Base-by-base conservation (phyloP, 2,329 filamentous ascomycete species). In the Colletotrichum tropicale region DNA sequence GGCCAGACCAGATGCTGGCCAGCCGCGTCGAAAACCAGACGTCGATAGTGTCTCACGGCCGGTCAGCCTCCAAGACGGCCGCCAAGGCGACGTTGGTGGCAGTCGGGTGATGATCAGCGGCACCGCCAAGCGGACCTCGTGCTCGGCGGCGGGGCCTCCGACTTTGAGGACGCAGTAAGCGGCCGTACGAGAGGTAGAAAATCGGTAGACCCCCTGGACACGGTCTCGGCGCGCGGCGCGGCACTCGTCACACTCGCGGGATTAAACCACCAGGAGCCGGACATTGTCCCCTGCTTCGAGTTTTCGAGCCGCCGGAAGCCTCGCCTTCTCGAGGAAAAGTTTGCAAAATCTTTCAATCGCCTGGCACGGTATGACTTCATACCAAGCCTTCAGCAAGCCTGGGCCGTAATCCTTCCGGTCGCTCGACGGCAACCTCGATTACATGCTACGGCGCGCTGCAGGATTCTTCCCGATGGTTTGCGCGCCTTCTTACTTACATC, bases 341-440 rank as follows among this genome's bases (percentile, higher is more conserved):
- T 43, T 67, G 28, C 32, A 8, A 15, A 18, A 5, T 13, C 32
- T 24, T 36, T 28, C 18, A 21, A 10, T 26, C 30, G 15, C 55
- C 38, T 52, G 56, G 48, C 48, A 32, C 24, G 10, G 26, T 64
- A 76, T 76, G 74, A 76, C 74, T 76, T 76, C 74, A 76, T 76
- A 74, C 74, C 74, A 76, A 76, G 74, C 34, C 70, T 34, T 67
- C 32, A 15, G 4, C 34, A 26, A 10, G 24, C 28, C 43, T 55
- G 43, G 56, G 56, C 28, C 26, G 15, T 21, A 6, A 68, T 75
- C 32, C 55, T 75, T 48, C 56, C 16, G 55, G 15, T 34, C 38
- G 36, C 60, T 32, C n/a, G n/a, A 26, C 18, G 55, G 9, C 32
- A 43, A 68, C 30, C 21, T 24, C n/a, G 61, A 64, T 18, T 43